Percentiles rank a stretch among this genome's conserved stretches.
phyloP scores from a whole-genome alignment of 208 protist species.

The Acanthamoeba healyi region DNA sequence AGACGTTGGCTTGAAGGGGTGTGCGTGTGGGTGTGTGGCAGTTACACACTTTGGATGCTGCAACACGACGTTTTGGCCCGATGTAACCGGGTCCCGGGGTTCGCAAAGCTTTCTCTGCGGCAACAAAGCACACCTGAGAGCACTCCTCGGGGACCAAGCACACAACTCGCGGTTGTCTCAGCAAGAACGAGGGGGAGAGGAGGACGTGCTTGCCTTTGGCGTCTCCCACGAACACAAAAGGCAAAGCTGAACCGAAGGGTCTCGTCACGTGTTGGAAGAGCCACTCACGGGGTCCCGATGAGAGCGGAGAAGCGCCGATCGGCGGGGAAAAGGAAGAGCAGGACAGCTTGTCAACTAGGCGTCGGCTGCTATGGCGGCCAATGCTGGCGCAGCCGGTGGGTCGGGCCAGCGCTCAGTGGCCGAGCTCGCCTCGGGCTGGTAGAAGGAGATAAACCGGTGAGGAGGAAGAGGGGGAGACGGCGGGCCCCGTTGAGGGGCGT shows the following conservation, averaged over 20 bases:
- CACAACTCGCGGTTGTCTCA: not conserved
- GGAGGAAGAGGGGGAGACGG: constrained; percentile 7
- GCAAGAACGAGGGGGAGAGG: no score
- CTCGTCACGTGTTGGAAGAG: no score
- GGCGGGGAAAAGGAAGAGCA: no score
- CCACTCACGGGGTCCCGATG: not conserved
- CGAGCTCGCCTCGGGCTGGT: not conserved
- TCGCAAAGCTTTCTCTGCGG: not conserved
- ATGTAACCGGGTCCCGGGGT: not conserved
- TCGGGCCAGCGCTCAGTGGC: not conserved
- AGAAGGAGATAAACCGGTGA: not conserved
- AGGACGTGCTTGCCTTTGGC: no score
- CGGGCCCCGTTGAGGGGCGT: not conserved
- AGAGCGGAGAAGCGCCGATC: not conserved
- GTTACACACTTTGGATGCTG: no score
- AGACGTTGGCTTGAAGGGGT: no score
- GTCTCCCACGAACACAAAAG: no score
- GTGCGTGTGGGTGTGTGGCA: no score
- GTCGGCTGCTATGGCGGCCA: not conserved
- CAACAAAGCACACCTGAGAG: not conserved
- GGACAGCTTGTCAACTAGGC: not conserved
- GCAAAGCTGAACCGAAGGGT: no score
- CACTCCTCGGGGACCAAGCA: not conserved
- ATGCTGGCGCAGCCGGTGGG: no score
- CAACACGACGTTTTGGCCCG: no score